These are phyloP conservation scores for Gyromitra esculenta DNA, from an alignment of 2,329 filamentous ascomycete species.

Conservation along the genomic window DNA sequence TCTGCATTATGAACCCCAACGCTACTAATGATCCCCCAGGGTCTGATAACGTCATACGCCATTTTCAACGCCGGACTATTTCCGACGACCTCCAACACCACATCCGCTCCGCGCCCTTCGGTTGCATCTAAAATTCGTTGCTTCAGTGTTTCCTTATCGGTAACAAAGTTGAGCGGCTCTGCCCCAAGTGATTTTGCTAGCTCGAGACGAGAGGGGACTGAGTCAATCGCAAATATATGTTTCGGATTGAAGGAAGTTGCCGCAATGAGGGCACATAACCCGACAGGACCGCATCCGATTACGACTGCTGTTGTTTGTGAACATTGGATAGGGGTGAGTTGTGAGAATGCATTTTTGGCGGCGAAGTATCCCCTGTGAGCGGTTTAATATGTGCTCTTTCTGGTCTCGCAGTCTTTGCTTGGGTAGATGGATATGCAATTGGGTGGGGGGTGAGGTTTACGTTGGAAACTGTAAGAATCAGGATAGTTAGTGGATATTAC, in stretches of 20 bases:
- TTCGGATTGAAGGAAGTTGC: conserved; percentile 79
- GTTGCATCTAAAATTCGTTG: conserved; percentile 78
- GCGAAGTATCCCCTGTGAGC: conserved; percentile 76
- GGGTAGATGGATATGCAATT: background rate
- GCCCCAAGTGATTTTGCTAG: conserved; percentile 79
- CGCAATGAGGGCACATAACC: conserved; percentile 82
- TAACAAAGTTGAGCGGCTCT: conserved; percentile 81
- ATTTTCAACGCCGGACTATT: conserved; percentile 74
- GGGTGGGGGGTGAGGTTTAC: conserved; percentile 3
- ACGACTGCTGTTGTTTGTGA: conserved; percentile 77
- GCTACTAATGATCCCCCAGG: conserved; percentile 77
- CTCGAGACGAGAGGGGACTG: conserved; percentile 77
- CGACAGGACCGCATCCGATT: conserved; percentile 86
- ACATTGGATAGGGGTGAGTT: conserved; percentile 67
- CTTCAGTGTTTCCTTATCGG: conserved; percentile 71
- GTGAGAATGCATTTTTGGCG: conserved; percentile 77
- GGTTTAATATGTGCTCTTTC: background rate
- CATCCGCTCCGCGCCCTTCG: conserved; percentile 82
- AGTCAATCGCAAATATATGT: conserved; percentile 80
- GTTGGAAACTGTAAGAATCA: conserved; percentile 52
- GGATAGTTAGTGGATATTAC: background rate
- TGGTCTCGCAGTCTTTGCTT: background rate
- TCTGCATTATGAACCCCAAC: conserved; percentile 80
- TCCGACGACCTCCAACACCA: conserved; percentile 82
- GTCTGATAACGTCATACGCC: conserved; percentile 75